These are phyloP conservation scores for Diplodia scrobiculata DNA, from an alignment of 2,329 filamentous ascomycete species.

Conservation along the genomic window DNA sequence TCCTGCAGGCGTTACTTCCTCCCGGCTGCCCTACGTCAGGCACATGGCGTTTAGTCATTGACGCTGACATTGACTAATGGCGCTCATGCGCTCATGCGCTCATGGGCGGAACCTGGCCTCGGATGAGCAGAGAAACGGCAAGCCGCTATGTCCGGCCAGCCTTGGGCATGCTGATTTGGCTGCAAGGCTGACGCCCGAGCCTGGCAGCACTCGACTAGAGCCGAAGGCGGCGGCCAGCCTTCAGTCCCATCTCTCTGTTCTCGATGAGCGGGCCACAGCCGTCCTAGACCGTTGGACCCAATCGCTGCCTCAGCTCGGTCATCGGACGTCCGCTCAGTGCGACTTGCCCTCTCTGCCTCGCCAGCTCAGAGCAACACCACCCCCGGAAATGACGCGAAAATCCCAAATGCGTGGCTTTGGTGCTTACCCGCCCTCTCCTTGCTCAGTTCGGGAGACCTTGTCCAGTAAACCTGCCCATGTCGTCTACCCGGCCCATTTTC, in stretches of 20 bases:
- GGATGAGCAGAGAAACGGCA: not conserved
- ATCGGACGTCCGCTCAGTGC: slow-evolving; percentile 18
- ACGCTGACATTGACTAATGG: slow-evolving; percentile 23
- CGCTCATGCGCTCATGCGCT: slow-evolving; percentile 18
- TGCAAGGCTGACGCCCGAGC: slow-evolving; percentile 28
- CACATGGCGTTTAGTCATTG: slow-evolving; percentile 28
- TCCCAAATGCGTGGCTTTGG: slow-evolving; percentile 29
- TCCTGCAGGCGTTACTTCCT: slow-evolving; percentile 26
- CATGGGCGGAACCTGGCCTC: slow-evolving; percentile 15
- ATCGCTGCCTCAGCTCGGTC: slow-evolving; percentile 7
- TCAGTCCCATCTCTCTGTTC: slow-evolving; percentile 21
- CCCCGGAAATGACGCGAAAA: slow-evolving; percentile 22
- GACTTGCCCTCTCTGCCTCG: slow-evolving; percentile 20
- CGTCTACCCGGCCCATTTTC: not conserved
- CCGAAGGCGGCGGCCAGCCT: slow-evolving; percentile 21
- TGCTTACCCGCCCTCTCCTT: slow-evolving; percentile 26
- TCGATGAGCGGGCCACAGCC: slow-evolving; percentile 30
- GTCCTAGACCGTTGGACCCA: slow-evolving; percentile 22
- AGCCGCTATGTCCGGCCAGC: slow-evolving; percentile 12
- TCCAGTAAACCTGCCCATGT: slow-evolving; percentile 23
- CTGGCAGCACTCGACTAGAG: slow-evolving; percentile 5
- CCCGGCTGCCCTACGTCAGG: slow-evolving; percentile 27
- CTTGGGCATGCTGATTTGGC: slow-evolving; percentile 19
- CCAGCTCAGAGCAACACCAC: slow-evolving; percentile 23
- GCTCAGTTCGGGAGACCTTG: slow-evolving; percentile 4